Evolutionary conservation across 441 rosid species (phyloP), one percentile per base, ranked within the genome.

Genomic region (Cnidoscolus chayamansa): DNA sequence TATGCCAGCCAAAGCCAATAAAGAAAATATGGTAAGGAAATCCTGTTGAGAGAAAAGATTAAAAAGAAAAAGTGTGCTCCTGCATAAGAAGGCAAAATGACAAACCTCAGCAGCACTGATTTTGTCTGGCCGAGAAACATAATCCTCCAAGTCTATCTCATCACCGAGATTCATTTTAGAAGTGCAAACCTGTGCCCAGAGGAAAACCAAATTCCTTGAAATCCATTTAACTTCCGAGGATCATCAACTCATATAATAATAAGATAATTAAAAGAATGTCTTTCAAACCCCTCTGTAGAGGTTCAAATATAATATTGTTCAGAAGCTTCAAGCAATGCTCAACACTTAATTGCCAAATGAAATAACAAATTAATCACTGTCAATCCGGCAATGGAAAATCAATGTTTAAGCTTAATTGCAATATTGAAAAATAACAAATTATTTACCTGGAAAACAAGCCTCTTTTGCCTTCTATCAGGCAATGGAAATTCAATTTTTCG

Each of bases 101-200:
- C 94, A 63, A 68, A 94, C 99, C 96, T 95, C 98, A 30, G 98
- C 98, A 78, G 98, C 99, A 75, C 99, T 95, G 74, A 95, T 95
- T 89, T 92, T 95, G 79, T 95, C 98, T 6, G 99, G 98, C 16
- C 98, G 85, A 77, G 98, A 95, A 71, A 95, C 99, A 81, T 90
- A 95, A 84, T 95, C 99, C 80, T 95, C 99, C 87, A 95, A 84
- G 82, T 95, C 99, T 68, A 91, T 97, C 90, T 95, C 98, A 78
- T 95, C 99, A 71, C 99, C 72, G 49, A 95, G 85, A 80, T 95
- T 91, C 99, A 95, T 95, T 80, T 95, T 92, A 64, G 98, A 79
- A 32, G 99, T 95, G 86, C 99, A 95, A 74, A 95, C 99, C 99
- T 95, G 86, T 25, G 75, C 19, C 40, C 11, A 25, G 15, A 7